A percentile compares a stretch with the other conserved stretches of the same genome.
These are phyloP conservation scores for Oemleria cerasiformis DNA, from an alignment of 306 rosid species.

Conservation along the genomic window DNA sequence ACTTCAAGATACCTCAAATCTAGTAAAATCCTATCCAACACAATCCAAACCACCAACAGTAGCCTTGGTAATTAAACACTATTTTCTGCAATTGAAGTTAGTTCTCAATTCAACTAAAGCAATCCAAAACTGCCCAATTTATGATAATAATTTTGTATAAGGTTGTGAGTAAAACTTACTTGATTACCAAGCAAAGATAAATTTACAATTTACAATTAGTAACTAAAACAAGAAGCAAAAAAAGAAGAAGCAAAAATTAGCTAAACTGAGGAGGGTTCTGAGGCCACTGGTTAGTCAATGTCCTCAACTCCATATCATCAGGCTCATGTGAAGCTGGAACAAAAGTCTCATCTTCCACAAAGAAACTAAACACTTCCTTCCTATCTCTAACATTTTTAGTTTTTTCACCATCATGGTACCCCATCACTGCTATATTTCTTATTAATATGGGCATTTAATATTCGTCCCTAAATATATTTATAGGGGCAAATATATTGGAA, in stretches of 20 bases:
- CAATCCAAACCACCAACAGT: too few species aligned
- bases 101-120: background rate
- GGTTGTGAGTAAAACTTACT: too few species aligned
- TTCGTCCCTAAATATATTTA: too few species aligned
- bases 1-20: too few species aligned
- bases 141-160: too few species aligned
- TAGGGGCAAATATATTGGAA: too few species aligned
- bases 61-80: too few species aligned
- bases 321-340: constrained; percentile 47
- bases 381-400: constrained; percentile 83
- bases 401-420: constrained; percentile 68
- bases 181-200: too few species aligned
- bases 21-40: too few species aligned
- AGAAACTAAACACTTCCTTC: constrained; percentile 82
- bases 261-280: constrained; percentile 47
- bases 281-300: constrained; percentile 78
- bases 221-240: constrained; percentile 2
- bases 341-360: constrained; percentile 47
- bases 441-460: too few species aligned
- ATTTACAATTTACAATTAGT: background rate
- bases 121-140: background rate
- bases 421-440: too few species aligned
- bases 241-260: constrained; percentile 29
- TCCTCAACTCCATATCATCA: constrained; percentile 38
- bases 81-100: too few species aligned